Percentiles rank a stretch among this genome's conserved stretches.
Conservation (phyloP, 2,329 filamentous ascomycete species). For the Beauveria sp. region DNA sequence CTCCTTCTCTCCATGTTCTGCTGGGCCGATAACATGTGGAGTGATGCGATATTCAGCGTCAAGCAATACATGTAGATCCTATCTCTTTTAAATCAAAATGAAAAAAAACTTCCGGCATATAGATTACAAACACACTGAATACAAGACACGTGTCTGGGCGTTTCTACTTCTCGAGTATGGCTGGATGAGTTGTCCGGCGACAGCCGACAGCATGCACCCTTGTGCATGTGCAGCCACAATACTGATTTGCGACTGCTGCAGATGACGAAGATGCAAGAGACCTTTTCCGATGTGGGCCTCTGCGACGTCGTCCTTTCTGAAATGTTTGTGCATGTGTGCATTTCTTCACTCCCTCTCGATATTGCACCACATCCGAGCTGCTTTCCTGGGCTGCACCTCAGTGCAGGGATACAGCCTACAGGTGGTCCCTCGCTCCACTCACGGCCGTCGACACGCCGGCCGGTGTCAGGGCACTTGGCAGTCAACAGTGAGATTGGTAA, state of each 20-base stretch:
- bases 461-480: background rate
- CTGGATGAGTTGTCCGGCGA: background rate
- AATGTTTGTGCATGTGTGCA: background rate
- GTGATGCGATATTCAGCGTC: background rate
- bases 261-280: background rate
- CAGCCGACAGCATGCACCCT: background rate
- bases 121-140: too few species aligned
- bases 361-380: background rate
- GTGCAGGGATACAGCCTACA: background rate
- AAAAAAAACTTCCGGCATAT: too few species aligned
- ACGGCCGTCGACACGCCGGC: background rate
- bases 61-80: too few species aligned
- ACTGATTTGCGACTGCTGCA: background rate
- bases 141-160: background rate
- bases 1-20: background rate
- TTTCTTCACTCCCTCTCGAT: background rate
- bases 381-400: background rate
- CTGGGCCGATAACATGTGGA: background rate
- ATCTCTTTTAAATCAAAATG: background rate
- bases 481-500: background rate
- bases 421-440: slow-evolving; percentile 6
- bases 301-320: background rate
- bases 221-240: background rate
- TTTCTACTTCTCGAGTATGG: background rate
- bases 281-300: background rate